Evolutionary conservation across 805 yeast genomes (phyloP).

Genomic region (Lachancea cidri): DNA sequence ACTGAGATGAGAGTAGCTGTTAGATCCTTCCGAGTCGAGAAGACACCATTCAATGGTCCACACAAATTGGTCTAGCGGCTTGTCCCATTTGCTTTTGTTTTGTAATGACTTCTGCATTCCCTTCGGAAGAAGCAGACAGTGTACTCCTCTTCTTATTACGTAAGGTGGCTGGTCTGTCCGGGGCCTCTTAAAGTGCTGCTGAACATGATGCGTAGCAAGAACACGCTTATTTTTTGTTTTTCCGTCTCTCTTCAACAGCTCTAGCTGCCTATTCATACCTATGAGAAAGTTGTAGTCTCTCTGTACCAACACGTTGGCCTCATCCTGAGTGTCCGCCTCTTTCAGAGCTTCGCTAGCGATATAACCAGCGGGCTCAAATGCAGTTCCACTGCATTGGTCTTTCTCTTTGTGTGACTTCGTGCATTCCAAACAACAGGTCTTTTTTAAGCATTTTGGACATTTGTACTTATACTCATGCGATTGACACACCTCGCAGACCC

Average conservation of each 20-base stretch:
- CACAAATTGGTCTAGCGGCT: slow-evolving; percentile 49
- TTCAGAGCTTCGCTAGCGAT: slow-evolving; percentile 44
- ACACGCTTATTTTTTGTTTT: slow-evolving; percentile 41
- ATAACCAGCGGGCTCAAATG: slow-evolving; percentile 53
- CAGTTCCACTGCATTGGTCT: slow-evolving; percentile 59
- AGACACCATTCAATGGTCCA: slow-evolving; percentile 82
- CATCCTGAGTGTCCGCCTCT: slow-evolving; percentile 34
- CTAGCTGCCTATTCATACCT: slow-evolving; percentile 52
- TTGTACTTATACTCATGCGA: slow-evolving; percentile 50
- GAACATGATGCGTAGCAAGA: slow-evolving; percentile 24
- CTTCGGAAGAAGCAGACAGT: slow-evolving; percentile 54
- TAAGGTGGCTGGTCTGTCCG: slow-evolving; percentile 15
- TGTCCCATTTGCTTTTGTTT: slow-evolving; percentile 70
- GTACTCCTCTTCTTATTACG: slow-evolving; percentile 57
- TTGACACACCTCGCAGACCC: slow-evolving; percentile 44
- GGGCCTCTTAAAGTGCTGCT: slow-evolving; percentile 11
- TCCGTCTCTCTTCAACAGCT: slow-evolving; percentile 52
- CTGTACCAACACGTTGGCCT: slow-evolving; percentile 47
- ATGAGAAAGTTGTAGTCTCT: slow-evolving; percentile 78
- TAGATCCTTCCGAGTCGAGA: slow-evolving; percentile 21
- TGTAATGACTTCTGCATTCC: slow-evolving; percentile 66
- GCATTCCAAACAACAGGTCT: slow-evolving; percentile 69
- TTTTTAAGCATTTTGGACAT: slow-evolving; percentile 71
- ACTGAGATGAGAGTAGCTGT: slow-evolving; percentile 34
- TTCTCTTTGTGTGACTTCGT: slow-evolving; percentile 63